Evolutionary conservation across 805 yeast species (phyloP).

Genomic region (Candida broadrunensis): DNA sequence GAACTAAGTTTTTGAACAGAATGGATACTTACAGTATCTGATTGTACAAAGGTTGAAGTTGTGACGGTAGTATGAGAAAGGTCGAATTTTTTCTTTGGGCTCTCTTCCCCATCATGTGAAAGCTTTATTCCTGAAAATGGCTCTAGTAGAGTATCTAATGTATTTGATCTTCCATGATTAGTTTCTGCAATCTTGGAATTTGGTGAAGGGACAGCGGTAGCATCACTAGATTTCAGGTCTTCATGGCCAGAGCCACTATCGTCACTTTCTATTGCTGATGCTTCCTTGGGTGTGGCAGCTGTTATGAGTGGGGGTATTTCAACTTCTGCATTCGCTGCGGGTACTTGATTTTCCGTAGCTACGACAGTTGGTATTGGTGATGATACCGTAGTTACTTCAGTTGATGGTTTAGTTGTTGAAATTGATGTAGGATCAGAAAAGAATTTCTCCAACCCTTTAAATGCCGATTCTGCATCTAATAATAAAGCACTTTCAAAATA

Average conservation of each 20-base stretch:
- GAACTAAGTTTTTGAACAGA: slow-evolving; percentile 10
- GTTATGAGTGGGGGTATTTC: too few species aligned
- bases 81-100: slow-evolving; percentile 12
- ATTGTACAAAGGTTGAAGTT: slow-evolving; percentile 10
- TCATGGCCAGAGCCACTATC: background rate
- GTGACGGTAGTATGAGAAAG: slow-evolving; percentile 15
- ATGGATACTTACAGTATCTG: slow-evolving; percentile 7
- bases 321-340: background rate
- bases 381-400: background rate
- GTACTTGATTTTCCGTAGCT: background rate
- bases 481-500: slow-evolving; percentile 56
- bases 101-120: slow-evolving; percentile 4
- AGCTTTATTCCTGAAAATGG: slow-evolving; percentile 6
- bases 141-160: slow-evolving; percentile 4
- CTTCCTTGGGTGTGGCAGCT: background rate
- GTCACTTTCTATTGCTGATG: background rate
- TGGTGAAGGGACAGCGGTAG: background rate
- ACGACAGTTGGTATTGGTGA: background rate
- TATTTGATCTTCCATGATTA: background rate
- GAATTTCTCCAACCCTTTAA: slow-evolving; percentile 39
- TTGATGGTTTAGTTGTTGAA: background rate
- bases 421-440: slow-evolving; percentile 6
- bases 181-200: background rate
- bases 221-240: background rate
- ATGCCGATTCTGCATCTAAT: slow-evolving; percentile 48